Evolutionary conservation across 805 yeast genomes (phyloP).

Genomic region (Candida ascalaphidarum): DNA sequence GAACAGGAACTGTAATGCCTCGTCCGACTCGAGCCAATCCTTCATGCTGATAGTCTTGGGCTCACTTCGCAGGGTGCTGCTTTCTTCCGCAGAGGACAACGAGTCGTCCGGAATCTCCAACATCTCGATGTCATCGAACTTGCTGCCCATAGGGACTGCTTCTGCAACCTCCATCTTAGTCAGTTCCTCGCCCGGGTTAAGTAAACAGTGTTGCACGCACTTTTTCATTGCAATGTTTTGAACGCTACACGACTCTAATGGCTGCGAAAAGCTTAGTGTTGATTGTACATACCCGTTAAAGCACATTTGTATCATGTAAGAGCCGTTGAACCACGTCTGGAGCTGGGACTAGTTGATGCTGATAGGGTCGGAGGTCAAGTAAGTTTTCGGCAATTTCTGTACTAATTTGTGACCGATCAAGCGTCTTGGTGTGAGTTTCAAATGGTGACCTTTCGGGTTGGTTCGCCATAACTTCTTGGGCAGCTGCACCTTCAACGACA

Average conservation of each 20-base stretch:
- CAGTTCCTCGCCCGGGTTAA: slow-evolving; percentile 1
- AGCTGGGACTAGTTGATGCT: too few relatives aligned
- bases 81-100: slow-evolving; percentile 19
- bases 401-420: too few relatives aligned
- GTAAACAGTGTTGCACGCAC: neutral
- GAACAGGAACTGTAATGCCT: slow-evolving; percentile 28
- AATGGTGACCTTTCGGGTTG: too few relatives aligned
- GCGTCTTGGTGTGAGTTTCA: too few relatives aligned
- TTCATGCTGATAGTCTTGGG: slow-evolving; percentile 27
- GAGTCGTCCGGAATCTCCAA: slow-evolving; percentile 32
- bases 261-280: neutral
- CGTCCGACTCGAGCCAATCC: slow-evolving; percentile 36
- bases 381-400: too few relatives aligned
- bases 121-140: slow-evolving; percentile 25
- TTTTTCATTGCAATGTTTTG: neutral
- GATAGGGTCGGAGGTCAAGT: too few relatives aligned
- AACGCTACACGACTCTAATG: neutral
- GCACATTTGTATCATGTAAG: too few relatives aligned
- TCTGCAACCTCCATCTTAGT: neutral
- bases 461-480: too few relatives aligned
- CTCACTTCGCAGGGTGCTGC: slow-evolving; percentile 4
- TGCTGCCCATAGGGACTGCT: slow-evolving; percentile 2
- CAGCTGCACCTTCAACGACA: too few relatives aligned
- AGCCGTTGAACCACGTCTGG: too few relatives aligned
- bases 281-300: neutral